Evolutionary conservation across 257 asterid genomes (phyloP).

Genomic region (Solanum pinnatisectum): DNA sequence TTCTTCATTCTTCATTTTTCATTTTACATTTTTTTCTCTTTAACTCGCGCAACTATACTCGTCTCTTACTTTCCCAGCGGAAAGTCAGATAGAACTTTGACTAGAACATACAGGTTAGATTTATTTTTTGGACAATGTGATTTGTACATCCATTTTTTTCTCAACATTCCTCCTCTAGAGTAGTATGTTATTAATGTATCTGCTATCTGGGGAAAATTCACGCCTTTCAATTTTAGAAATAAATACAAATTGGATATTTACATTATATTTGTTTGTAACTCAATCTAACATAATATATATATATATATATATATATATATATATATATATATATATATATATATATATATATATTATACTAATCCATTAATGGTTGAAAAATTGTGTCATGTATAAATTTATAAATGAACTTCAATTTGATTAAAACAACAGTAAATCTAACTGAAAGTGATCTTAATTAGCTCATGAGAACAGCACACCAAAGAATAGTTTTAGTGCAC

Average conservation of each 20-base stretch:
- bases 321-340: not conserved
- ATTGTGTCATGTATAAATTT: not conserved
- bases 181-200: not conserved
- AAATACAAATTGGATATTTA: not conserved
- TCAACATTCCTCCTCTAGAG: not conserved
- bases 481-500: not conserved
- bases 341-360: not conserved
- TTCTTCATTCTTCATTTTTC: not conserved
- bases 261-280: not conserved
- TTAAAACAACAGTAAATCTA: not conserved
- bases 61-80: no score
- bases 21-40: not conserved
- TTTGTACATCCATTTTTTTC: not conserved
- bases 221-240: not conserved
- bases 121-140: not conserved
- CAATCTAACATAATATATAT: not conserved
- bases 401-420: not conserved
- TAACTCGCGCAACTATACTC: no score
- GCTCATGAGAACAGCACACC: not conserved
- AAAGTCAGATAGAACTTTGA: no score
- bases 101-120: not conserved
- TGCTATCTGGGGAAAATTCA: not conserved
- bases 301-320: not conserved
- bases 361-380: not conserved
- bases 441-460: not conserved